phyloP scores from a whole-genome alignment of 352 stramenopile genomes.

The Globisporangium okanoganense region DNA sequence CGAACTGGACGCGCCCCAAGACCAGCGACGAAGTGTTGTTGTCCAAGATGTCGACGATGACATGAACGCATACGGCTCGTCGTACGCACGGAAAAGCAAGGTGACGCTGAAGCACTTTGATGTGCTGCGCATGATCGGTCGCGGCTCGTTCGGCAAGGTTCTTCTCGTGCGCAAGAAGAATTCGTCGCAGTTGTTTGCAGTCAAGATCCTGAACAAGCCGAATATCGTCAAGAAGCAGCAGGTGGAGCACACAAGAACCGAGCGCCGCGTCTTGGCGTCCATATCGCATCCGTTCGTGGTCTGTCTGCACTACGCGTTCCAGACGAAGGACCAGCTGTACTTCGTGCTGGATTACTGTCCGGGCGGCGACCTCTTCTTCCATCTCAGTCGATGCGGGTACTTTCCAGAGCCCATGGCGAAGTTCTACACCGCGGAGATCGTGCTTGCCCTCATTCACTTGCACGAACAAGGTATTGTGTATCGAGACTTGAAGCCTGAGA shows the following conservation, averaged over 20 bases:
- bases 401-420: slow-evolving; percentile 81
- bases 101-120: slow-evolving; percentile 87
- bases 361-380: slow-evolving; percentile 82
- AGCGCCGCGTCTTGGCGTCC: slow-evolving; percentile 78
- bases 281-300: slow-evolving; percentile 87
- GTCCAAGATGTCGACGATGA: slow-evolving; percentile 71
- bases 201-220: slow-evolving; percentile 85
- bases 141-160: slow-evolving; percentile 92
- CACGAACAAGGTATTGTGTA: slow-evolving; percentile 85
- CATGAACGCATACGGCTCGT: slow-evolving; percentile 20
- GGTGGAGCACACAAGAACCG: slow-evolving; percentile 78
- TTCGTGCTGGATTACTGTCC: slow-evolving; percentile 88
- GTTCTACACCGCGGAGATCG: slow-evolving; percentile 85
- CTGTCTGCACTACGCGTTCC: slow-evolving; percentile 86
- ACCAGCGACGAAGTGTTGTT: slow-evolving; percentile 56
- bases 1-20: slow-evolving; percentile 16
- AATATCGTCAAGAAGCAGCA: slow-evolving; percentile 80
- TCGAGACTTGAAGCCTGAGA: slow-evolving; percentile 81
- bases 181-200: slow-evolving; percentile 65
- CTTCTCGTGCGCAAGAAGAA: slow-evolving; percentile 83
- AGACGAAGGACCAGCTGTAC: slow-evolving; percentile 80
- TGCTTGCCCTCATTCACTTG: slow-evolving; percentile 80
- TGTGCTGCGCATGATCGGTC: slow-evolving; percentile 89
- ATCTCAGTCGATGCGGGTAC: slow-evolving; percentile 65
- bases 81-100: slow-evolving; percentile 27